Evolutionary conservation across 805 yeast genomes (phyloP).

Genomic region (Kluyveromyces wickerhamii): DNA sequence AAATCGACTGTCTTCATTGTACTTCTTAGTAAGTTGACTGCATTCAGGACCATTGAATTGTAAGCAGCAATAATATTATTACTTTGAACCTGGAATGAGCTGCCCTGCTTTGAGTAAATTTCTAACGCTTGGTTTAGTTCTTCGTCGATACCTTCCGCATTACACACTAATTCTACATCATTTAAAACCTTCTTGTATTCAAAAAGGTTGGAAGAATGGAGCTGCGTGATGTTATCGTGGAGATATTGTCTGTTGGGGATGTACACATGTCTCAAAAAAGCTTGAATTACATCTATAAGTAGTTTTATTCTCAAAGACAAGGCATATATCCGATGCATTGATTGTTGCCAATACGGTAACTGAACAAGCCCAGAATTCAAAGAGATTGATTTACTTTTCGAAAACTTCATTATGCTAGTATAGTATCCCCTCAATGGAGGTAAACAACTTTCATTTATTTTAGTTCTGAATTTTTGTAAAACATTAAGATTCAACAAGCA

Average conservation of each 20-base stretch:
- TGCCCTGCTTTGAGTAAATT: slow-evolving; percentile 11
- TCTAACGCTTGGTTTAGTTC: slow-evolving; percentile 10
- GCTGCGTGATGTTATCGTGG: slow-evolving; percentile 11
- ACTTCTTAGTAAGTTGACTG: slow-evolving; percentile 13
- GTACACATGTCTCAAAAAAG: slow-evolving; percentile 22
- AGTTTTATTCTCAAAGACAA: slow-evolving; percentile 16
- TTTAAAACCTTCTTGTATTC: slow-evolving; percentile 18
- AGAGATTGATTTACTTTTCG: slow-evolving; percentile 10
- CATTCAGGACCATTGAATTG: slow-evolving; percentile 11
- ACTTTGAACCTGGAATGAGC: slow-evolving; percentile 15
- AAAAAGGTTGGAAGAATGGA: slow-evolving; percentile 18
- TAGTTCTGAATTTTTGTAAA: slow-evolving; percentile 19
- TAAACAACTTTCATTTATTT: slow-evolving; percentile 19
- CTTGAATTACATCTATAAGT: slow-evolving; percentile 13
- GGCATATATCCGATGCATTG: slow-evolving; percentile 42
- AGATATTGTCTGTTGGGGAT: slow-evolving; percentile 20
- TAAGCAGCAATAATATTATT: slow-evolving; percentile 15
- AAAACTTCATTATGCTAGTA: slow-evolving; percentile 22
- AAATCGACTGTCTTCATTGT: slow-evolving; percentile 10
- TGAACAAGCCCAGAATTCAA: slow-evolving; percentile 21
- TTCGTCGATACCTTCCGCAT: slow-evolving; percentile 3
- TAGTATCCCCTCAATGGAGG: slow-evolving; percentile 21
- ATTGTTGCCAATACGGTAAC: slow-evolving; percentile 32
- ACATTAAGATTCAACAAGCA: slow-evolving; percentile 25
- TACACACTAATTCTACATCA: slow-evolving; percentile 15